Evolutionary conservation across 2,329 filamentous ascomycete species (phyloP), one percentile per base, ranked within the genome.

Genomic region (Arthroderma uncinatum): DNA sequence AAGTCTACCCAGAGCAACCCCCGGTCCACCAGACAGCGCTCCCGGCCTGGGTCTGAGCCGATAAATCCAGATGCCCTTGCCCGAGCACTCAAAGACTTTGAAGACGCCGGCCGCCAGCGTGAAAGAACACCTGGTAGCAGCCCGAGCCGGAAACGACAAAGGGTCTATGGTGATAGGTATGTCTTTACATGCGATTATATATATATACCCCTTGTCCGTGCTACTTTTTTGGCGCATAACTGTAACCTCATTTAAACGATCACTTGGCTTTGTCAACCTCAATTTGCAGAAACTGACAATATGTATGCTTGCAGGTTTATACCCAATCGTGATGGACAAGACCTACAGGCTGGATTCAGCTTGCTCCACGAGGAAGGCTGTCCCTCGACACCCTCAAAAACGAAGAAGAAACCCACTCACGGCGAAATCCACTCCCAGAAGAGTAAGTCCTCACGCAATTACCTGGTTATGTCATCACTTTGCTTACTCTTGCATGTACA

Each of bases 351-450:
- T 55, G 94, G 90, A 71, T 97, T 93, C 73, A 95, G 85, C 68
- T 76, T 97, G 57, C 78, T 97, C 28, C 88, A 95, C 67, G 92
- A 96, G 61, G 90, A 95, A 69, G 90, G 87, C 39, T 96, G 92
- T 19, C 93, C 93, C 19, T 87, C 92, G 10, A 95, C 91, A 1
- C 89, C 92, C 0, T 92, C 90, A 2, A 88, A 85, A 68, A 82
- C 86, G 59, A 89, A 89, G 74, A 91, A 87, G 74, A 85, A 91
- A 44, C 85, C 86, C 21, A 88, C 89, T 8, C 87, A 95, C 68
- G 88, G 88, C 55, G 93, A 96, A 71, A 80, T 96, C 61, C 87
- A 97, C 70, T 96, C 95, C 63, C 93, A 98, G 70, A 91, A 84
- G 72, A 93, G 90, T 92, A 77, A 67, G 84, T 71, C 30, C 25